Evolutionary conservation across 2,329 filamentous ascomycete genomes (phyloP), one percentile per base, ranked within the genome.

Genomic region (Acrodontium crateriforme): DNA sequence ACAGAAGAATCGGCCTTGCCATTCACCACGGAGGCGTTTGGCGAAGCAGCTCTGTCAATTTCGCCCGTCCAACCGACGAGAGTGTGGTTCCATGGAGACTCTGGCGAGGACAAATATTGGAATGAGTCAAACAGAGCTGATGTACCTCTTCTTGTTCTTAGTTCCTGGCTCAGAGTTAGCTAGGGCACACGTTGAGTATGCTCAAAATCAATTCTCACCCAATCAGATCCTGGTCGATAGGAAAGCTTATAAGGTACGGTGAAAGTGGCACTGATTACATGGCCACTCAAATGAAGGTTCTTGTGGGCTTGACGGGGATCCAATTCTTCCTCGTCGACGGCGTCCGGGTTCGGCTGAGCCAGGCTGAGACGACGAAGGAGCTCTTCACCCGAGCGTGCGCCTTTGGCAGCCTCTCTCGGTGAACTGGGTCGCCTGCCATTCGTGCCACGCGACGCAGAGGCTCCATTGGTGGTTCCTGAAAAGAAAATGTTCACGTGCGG

Each of bases 21-120:
- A 37, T 60, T 42, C 28, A 24, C 34, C 17, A 39, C 44, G 9
- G 45, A 46, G 11, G 41, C 36, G 22, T 37, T 28, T 29, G 33
- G 35, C 14, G 50, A 49, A n/a, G 54, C 40, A 15, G 45, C 36
- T 7, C 47, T 43, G 20, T 46, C 46, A 20, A 65, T 60, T 35
- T 95, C 87, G 33, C 87, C 87, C 3, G 87, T 93, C 87, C 87
- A 95, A 24, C 83, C 85, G 29, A 95, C 80, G 5, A 94, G 69
- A 1, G 77, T 89, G 58, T 94, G 87, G 45, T 84, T 82, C 85
- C 85, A 95, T 12, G 78, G 74, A 2, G 78, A 76, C 23, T 78
- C 68, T 31, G 78, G 66, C n/a, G 84, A 91, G 3, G 84, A 81
- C 24, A 95, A 72, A 55, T 91, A 77, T 31, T 77, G 71, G 47